Percentiles rank a stretch among this genome's conserved stretches.
Conservation (phyloP, 805 yeast genomes). For the Candida suzukii region DNA sequence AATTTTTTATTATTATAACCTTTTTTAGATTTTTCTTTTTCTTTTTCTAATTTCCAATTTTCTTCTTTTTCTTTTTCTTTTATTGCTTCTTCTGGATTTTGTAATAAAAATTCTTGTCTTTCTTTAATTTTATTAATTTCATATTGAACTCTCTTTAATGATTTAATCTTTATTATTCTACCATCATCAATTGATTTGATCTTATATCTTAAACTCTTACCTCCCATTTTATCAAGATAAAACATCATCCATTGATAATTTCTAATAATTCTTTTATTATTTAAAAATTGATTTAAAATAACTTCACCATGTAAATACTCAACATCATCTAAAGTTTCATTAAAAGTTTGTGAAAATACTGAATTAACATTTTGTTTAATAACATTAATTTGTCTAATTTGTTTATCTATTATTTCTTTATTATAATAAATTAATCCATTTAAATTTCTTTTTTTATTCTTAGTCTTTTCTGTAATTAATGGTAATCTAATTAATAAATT, state of each 20-base stretch:
- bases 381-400: slow-evolving; percentile 16
- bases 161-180: slow-evolving; percentile 17
- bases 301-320: slow-evolving; percentile 45
- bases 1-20: no score
- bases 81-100: background rate
- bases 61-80: slow-evolving; percentile 6
- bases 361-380: slow-evolving; percentile 25
- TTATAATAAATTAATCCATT: slow-evolving; percentile 40
- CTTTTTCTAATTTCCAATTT: slow-evolving; percentile 2
- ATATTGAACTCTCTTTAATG: background rate
- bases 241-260: slow-evolving; percentile 41
- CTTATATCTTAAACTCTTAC: slow-evolving; percentile 14
- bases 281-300: slow-evolving; percentile 35
- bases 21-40: no score
- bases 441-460: slow-evolving; percentile 13
- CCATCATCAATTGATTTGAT: slow-evolving; percentile 2
- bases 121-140: background rate
- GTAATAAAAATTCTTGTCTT: background rate
- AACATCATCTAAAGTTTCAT: slow-evolving; percentile 34
- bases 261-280: slow-evolving; percentile 33
- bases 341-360: slow-evolving; percentile 16
- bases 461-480: slow-evolving; percentile 9
- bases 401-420: slow-evolving; percentile 16
- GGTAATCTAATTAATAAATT: slow-evolving; percentile 23
- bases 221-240: slow-evolving; percentile 38